These are phyloP conservation scores for Paecilomyces sp. DNA, from an alignment of 2,329 filamentous ascomycete species.

Conservation along the genomic window DNA sequence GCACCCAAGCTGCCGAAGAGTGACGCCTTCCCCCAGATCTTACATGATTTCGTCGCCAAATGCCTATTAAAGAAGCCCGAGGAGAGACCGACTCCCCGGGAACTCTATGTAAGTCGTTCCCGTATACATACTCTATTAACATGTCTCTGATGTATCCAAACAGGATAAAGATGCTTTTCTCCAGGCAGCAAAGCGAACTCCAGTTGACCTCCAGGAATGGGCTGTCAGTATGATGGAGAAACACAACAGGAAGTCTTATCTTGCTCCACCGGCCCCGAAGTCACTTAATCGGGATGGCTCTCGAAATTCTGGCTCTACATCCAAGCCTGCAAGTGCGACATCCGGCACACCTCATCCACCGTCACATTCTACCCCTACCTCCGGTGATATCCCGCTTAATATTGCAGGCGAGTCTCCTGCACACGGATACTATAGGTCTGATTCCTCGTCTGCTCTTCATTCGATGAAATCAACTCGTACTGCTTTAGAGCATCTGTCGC, in stretches of 20 bases:
- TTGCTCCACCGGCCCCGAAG: constrained; percentile 73
- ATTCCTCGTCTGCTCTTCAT: constrained; percentile 14
- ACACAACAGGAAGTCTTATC: constrained; percentile 90
- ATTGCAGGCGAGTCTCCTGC: constrained; percentile 26
- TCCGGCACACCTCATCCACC: constrained; percentile 7
- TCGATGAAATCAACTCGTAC: constrained; percentile 24
- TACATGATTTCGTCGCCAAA: constrained; percentile 96
- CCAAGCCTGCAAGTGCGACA: constrained; percentile 17
- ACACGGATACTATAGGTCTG: constrained; percentile 15
- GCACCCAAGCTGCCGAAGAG: constrained; percentile 92
- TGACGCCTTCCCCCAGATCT: constrained; percentile 88
- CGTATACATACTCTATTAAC: background rate
- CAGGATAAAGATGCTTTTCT: constrained; percentile 91
- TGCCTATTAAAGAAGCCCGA: constrained; percentile 87
- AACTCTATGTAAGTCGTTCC: constrained; percentile 67
- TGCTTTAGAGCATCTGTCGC: constrained; percentile 38
- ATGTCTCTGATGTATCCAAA: constrained; percentile 14
- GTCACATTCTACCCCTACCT: constrained; percentile 57
- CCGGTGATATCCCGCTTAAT: constrained; percentile 63
- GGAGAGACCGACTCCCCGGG: constrained; percentile 81
- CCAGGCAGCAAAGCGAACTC: constrained; percentile 91
- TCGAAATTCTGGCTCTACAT: constrained; percentile 2
- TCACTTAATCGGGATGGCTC: constrained; percentile 57
- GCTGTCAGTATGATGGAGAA: constrained; percentile 88
- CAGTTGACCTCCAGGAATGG: constrained; percentile 90